phyloP scores from a whole-genome alignment of 2,329 filamentous ascomycete genomes.

The Colletotrichum sp. region DNA sequence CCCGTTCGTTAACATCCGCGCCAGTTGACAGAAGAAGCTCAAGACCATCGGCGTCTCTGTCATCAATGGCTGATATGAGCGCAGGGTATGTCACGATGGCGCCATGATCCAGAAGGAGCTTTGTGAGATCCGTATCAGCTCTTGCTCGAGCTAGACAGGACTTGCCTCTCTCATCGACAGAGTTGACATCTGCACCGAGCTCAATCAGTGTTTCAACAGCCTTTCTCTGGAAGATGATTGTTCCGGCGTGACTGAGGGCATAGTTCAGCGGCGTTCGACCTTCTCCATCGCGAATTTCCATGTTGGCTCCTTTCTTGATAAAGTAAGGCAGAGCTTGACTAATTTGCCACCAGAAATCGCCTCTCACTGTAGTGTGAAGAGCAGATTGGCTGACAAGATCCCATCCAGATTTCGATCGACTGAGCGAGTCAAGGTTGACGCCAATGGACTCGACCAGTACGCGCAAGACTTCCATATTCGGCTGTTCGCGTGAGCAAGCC shows the following conservation, averaged over 20 bases:
- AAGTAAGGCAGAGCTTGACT: not conserved
- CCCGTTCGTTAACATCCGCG: not conserved
- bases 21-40: not conserved
- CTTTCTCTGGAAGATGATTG: not conserved
- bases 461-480: conserved; percentile 39
- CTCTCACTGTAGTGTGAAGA: not conserved
- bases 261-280: not conserved
- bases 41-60: not conserved
- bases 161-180: not conserved
- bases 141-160: not conserved
- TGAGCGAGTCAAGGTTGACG: conserved; percentile 31
- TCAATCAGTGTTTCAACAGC: not conserved
- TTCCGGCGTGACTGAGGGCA: not conserved
- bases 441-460: conserved; percentile 35
- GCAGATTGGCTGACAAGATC: not conserved
- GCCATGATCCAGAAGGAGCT: not conserved
- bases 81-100: not conserved
- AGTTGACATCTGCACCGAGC: not conserved
- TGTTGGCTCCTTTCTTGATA: not conserved
- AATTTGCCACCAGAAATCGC: not conserved
- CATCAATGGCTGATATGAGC: not conserved
- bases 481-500: conserved; percentile 32
- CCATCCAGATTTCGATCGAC: not conserved
- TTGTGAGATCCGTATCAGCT: not conserved
- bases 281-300: not conserved